Base-by-base conservation (phyloP, 2,329 filamentous ascomycete genomes). In the Stemphylium beticola region DNA sequence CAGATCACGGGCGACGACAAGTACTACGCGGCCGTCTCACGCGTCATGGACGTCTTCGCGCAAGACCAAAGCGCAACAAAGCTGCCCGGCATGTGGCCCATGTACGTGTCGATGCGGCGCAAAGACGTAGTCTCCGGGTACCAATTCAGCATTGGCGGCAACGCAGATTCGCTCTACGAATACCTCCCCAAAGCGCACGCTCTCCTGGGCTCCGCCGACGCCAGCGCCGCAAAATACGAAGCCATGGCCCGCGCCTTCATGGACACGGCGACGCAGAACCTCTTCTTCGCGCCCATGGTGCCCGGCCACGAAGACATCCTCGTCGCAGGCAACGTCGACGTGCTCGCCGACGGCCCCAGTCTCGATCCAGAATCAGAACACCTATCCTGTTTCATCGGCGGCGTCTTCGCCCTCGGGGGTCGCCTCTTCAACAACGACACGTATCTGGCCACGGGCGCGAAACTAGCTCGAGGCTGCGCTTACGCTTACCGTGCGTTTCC, bases 401-500 rank as follows among this genome's bases (percentile, higher is more conserved):
- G 84, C 38, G 86, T 87, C 83, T 83, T 85, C 60, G 85, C 79
- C 0, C 73, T 87, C 1, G 85, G 82, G 4, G 81, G 84, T 33
- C 82, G 82, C 58, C 66, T 86, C 2, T 86, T 86, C 65, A 72
- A 78, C 12, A 73, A 82, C 22, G 72, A 80, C 1, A 69, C 73
- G 11, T 82, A 87, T 60, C 74, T 87, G 55, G 76, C 80, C 1
- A 78, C 86, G 29, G 85, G 83, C 26, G 76, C 77, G 45, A 83
- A 85, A 66, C 75, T 87, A 24, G 85, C 84, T 0, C 80, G 85
- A 53, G 85, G 84, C 7, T 87, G 85, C 67, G 81, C 86, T 24
- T 87, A 83, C 79, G 81, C 84, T 5, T 87, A 87, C 65, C 76
- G 81, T 47, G 74, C 79, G 2, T 82, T 82, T 39, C 79, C 81